phyloP scores from a whole-genome alignment of 225 moss, liverwort and hornwort species.

The Physcomitrellopsis africana region DNA sequence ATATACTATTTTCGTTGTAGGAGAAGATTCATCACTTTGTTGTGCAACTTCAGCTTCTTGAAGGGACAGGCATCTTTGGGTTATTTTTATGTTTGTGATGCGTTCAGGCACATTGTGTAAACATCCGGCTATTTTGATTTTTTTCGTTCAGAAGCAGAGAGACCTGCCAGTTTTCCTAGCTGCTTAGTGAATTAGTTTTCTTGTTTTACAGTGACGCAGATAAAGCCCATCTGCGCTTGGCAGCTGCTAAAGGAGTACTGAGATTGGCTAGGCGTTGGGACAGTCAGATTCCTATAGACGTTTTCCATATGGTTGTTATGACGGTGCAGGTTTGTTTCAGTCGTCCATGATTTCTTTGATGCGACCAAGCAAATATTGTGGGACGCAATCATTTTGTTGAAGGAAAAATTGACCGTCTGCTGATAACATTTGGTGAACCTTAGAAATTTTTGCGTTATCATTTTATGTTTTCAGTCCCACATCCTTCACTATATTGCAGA shows the following conservation, averaged over 20 bases:
- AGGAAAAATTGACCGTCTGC: neutral
- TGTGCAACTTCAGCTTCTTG: too few relatives aligned
- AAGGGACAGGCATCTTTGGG: too few relatives aligned
- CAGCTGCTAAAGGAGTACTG: constrained; percentile 90
- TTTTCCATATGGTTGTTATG: constrained; percentile 75
- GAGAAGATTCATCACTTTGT: neutral
- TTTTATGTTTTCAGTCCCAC: neutral
- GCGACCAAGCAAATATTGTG: neutral
- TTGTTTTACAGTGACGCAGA: constrained; percentile 73
- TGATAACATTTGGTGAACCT: neutral
- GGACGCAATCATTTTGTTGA: neutral
- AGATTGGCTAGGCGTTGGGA: constrained; percentile 96
- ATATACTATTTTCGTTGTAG: constrained; percentile 2
- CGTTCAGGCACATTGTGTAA: too few relatives aligned
- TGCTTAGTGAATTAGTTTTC: too few relatives aligned
- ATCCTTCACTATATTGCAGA: neutral
- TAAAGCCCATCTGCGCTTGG: constrained; percentile 89
- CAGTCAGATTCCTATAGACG: constrained; percentile 73
- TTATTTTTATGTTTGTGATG: too few relatives aligned
- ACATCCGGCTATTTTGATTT: neutral
- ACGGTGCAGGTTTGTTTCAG: constrained; percentile 66
- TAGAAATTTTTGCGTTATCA: neutral
- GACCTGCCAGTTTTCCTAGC: neutral
- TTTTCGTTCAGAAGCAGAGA: neutral
- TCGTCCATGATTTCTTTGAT: neutral